phyloP scores from a whole-genome alignment of 2,329 filamentous ascomycete genomes.

The Tolypocladium sp. region DNA sequence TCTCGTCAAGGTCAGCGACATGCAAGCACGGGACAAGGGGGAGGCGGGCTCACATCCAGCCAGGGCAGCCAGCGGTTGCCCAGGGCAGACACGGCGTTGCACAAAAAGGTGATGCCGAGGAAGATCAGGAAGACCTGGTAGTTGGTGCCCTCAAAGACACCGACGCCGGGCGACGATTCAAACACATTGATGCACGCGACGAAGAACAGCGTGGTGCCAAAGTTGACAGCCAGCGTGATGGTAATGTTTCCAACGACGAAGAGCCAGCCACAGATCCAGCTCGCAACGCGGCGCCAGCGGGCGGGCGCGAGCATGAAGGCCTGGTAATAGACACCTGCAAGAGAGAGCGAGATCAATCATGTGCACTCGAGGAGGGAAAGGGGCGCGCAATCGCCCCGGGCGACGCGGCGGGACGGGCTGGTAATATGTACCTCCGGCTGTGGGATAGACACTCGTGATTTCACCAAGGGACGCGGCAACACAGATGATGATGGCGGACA shows the following conservation, averaged over 20 bases:
- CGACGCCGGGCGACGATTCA: conserved; percentile 30
- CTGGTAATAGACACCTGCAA: conserved; percentile 60
- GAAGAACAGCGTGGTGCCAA: conserved; percentile 61
- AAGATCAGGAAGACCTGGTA: conserved; percentile 68
- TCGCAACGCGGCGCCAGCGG: conserved; percentile 51
- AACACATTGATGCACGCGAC: conserved; percentile 49
- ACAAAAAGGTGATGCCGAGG: conserved; percentile 55
- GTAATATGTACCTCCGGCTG: conserved; percentile 49
- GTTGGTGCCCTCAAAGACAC: conserved; percentile 34
- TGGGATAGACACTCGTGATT: conserved; percentile 68
- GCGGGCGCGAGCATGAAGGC: conserved; percentile 63
- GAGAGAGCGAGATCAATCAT: conserved; percentile 9
- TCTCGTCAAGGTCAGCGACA: conserved; percentile 28
- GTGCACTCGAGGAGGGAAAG: conserved; percentile 3
- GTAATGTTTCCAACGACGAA: conserved; percentile 75
- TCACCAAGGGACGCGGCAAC: conserved; percentile 64
- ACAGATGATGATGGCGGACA: conserved; percentile 62
- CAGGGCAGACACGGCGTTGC: conserved; percentile 56
- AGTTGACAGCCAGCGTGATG: conserved; percentile 76
- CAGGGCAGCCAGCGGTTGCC: conserved; percentile 58
- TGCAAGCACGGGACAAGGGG: not conserved
- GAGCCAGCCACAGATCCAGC: conserved; percentile 67
- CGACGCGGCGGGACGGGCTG: not conserved
- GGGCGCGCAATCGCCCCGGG: not conserved
- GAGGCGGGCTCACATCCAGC: conserved; percentile 52